Evolutionary conservation across 257 asterid genomes (phyloP), one percentile per base, ranked within the genome.

Genomic region (Petrea volubilis): DNA sequence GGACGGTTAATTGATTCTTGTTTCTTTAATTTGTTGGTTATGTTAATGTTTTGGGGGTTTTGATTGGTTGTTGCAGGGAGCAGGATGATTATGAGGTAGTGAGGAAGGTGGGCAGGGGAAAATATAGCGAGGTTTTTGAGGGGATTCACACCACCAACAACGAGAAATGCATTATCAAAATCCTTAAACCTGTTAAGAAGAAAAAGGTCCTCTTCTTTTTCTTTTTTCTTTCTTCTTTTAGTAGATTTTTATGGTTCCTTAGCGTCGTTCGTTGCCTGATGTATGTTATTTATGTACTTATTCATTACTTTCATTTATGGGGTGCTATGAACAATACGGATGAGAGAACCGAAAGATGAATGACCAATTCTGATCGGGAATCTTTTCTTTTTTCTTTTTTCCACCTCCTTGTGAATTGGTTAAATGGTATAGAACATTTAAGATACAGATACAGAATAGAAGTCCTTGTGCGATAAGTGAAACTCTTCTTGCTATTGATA

Each of bases 31-130:
- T 63, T 24, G 0, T 24, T 20, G 20, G 13, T 61, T 72, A 13
- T 51, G 27, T 23, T 57, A 25, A 46, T 70, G 23, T 61, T 18
- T 17, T 65, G 71, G 58, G 25, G 58, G 25, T 23, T 67, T 74
- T 73, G 78, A 65, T 61, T 83, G 75, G 72, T 61, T 82, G 82
- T 60, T 46, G 40, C 88, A 93, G 98, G 82, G 96, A 90, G 76
- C 97, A 88, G 80, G 98, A 93, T 77, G 96, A 93, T 71, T 93
- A 88, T 57, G 98, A 93, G 87, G 96, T 93, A 77, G 96, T 88
- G 55, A 88, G 95, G 81, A 93, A 93, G 83, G 97, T 93, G 49
- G 98, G 98, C 46, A 83, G 98, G 81, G 98, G 98, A 17, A 90
- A 93, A 80, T 93, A 93, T 56, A 93, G 98, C 78, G 98, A 93